phyloP scores from a whole-genome alignment of 2,329 filamentous ascomycete species.

The Fusarium coffeatum region DNA sequence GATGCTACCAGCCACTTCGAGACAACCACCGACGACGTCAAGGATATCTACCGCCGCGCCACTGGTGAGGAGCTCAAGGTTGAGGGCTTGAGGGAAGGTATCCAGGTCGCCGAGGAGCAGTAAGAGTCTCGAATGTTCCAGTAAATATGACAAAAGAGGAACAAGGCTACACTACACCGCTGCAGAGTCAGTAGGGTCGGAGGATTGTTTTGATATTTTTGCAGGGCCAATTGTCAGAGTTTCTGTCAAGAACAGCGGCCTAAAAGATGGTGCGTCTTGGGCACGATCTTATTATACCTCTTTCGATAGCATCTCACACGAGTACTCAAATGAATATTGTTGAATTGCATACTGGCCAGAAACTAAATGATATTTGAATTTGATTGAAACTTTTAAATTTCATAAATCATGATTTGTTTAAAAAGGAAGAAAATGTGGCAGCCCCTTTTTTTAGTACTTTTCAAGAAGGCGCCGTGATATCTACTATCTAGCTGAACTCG shows the following conservation, averaged over 20 bases:
- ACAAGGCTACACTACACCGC: slow-evolving; percentile 17
- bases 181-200: slow-evolving; percentile 18
- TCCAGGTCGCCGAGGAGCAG: slow-evolving; percentile 78
- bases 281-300: slow-evolving; percentile 46
- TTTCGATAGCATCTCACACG: slow-evolving; percentile 43
- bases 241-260: slow-evolving; percentile 5
- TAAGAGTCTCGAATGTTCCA: slow-evolving; percentile 34
- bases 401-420: slow-evolving; percentile 44
- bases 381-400: slow-evolving; percentile 31
- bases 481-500: slow-evolving; percentile 39
- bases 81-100: slow-evolving; percentile 84
- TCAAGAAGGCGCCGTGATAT: slow-evolving; percentile 37
- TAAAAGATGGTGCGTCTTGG: slow-evolving; percentile 37
- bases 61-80: slow-evolving; percentile 88
- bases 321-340: slow-evolving; percentile 31
- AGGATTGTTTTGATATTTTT: slow-evolving; percentile 30
- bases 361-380: slow-evolving; percentile 4
- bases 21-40: slow-evolving; percentile 89
- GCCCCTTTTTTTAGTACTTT: slow-evolving; percentile 17
- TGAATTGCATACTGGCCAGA: slow-evolving; percentile 11
- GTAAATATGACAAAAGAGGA: slow-evolving; percentile 21
- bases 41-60: slow-evolving; percentile 88
- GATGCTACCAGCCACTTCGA: slow-evolving; percentile 98
- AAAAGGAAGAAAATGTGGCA: slow-evolving; percentile 27
- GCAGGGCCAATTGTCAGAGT: slow-evolving; percentile 8